Evolutionary conservation across 495 filamentous ascomycete species (phyloP).

Genomic region (Chaetomidium leptoderma): DNA sequence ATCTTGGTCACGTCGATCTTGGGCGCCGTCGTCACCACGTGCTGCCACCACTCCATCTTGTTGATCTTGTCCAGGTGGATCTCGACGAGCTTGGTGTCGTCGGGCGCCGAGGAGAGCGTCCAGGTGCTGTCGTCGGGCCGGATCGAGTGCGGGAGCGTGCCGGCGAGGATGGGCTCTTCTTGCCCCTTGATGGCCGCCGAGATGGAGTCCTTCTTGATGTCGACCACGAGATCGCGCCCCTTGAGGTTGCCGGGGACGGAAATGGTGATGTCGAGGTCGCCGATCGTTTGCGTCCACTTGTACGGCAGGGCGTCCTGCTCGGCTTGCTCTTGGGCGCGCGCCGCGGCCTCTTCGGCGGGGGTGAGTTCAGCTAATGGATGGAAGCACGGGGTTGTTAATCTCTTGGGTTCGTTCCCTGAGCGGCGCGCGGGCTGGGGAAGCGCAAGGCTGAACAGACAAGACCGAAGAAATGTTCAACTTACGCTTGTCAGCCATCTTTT

Average conservation of each 20-base stretch:
- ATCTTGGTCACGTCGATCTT: slow-evolving; percentile 95
- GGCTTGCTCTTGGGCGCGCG: slow-evolving; percentile 70
- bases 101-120: slow-evolving; percentile 72
- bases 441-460: background rate
- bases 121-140: slow-evolving; percentile 84
- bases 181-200: slow-evolving; percentile 86
- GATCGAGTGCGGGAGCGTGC: slow-evolving; percentile 76
- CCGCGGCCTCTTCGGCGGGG: slow-evolving; percentile 60
- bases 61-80: slow-evolving; percentile 95
- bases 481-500: slow-evolving; percentile 31
- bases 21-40: slow-evolving; percentile 77
- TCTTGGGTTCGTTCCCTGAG: no score
- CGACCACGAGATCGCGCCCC: slow-evolving; percentile 76
- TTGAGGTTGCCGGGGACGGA: slow-evolving; percentile 72
- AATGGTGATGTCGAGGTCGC: slow-evolving; percentile 77
- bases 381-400: slow-evolving; percentile 26
- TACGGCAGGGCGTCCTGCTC: slow-evolving; percentile 93
- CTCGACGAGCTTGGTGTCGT: slow-evolving; percentile 59
- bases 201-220: slow-evolving; percentile 73
- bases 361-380: slow-evolving; percentile 52
- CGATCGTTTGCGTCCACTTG: slow-evolving; percentile 96
- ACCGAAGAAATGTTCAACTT: background rate
- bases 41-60: slow-evolving; percentile 97
- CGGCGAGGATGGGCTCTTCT: slow-evolving; percentile 79
- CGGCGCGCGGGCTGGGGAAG: no score